Conservation (phyloP, 805 yeast genomes). For the Schwanniomyces occidentalis region DNA sequence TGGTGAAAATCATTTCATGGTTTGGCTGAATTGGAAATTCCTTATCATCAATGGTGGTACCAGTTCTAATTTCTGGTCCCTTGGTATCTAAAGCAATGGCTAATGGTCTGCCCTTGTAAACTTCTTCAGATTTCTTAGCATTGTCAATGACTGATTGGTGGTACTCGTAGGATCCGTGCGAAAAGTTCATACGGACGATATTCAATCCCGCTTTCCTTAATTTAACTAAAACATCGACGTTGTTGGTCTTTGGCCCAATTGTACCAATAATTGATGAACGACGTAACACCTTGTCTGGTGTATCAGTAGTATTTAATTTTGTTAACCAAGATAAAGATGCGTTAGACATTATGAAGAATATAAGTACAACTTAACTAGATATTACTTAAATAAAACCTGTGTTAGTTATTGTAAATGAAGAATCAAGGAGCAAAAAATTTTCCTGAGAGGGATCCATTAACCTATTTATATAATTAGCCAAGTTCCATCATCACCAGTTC, state of each 20-base stretch:
- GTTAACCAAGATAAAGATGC: constrained; percentile 77
- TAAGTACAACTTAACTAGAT: too few species aligned
- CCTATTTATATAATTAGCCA: background rate
- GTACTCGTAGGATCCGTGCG: constrained; percentile 97
- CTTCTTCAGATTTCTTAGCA: constrained; percentile 89
- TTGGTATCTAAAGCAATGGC: constrained; percentile 98
- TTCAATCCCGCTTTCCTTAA: constrained; percentile 97
- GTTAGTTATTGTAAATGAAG: too few species aligned
- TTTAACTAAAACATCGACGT: constrained; percentile 76
- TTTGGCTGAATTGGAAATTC: constrained; percentile 83
- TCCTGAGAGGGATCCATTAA: background rate
- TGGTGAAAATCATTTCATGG: constrained; percentile 92
- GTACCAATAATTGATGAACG: constrained; percentile 98
- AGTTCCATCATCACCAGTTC: constrained; percentile 2
- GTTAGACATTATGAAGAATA: constrained; percentile 32
- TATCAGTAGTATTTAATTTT: constrained; percentile 66
- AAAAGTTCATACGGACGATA: constrained; percentile 98
- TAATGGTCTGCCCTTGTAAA: constrained; percentile 92
- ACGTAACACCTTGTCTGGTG: constrained; percentile 80
- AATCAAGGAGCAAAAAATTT: too few species aligned
- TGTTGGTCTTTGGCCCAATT: constrained; percentile 97
- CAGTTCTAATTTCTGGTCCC: constrained; percentile 99
- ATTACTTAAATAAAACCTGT: too few species aligned
- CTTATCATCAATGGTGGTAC: constrained; percentile 76
- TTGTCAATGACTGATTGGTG: constrained; percentile 97